Base-by-base conservation (phyloP, 2,329 filamentous ascomycete species). In the Bipolaris sorokiniana region DNA sequence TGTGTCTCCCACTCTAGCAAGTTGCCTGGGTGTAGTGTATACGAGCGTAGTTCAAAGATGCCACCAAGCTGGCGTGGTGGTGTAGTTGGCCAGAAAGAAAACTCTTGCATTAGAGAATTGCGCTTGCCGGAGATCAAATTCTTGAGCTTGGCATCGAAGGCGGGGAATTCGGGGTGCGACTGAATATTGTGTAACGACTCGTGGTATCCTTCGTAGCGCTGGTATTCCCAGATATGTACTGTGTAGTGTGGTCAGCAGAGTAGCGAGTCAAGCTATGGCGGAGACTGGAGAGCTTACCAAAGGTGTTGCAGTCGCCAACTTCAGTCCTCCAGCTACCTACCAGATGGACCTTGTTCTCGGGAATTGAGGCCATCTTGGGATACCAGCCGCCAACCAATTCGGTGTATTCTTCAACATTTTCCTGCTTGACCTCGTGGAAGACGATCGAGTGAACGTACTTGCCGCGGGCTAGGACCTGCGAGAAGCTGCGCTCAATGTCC, bases 171-270 rank as follows among this genome's bases (percentile, higher is more conserved):
- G 62, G 91, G 90, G 70, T 96, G 91, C 67, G 84, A 81, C 59
- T 91, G 87, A 65, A 98, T 97, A 67, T 85, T 86, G 81, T 97
- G 86, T 45, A 97, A 84, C 18, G 95, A 98, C 59, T 90, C 88
- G 78, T 99, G 95, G 78, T 98, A 98, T 59, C 95, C 95, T 68
- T 93, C 85, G 80, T 98, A 99, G 70, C 93, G 90, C 79, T 98
- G 93, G 78, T 99, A 99, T 78, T 99, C 95, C 95, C 95, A 99
- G 72, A 99, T 99, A 77, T 99, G 95, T 48, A 99, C 95, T 98
- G 69, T 50, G 56, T 23, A n/a, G 7, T 18, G 11, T 64, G 48
- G 49, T 63, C 6, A 67, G 51, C 15, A 11, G 15, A 49, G 16
- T 16, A 20, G n/a, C 11, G 7, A 9, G 33, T 34, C 20, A n/a